Conservation (phyloP, 2,329 filamentous ascomycete genomes). For the Ophiostoma pallidulum region DNA sequence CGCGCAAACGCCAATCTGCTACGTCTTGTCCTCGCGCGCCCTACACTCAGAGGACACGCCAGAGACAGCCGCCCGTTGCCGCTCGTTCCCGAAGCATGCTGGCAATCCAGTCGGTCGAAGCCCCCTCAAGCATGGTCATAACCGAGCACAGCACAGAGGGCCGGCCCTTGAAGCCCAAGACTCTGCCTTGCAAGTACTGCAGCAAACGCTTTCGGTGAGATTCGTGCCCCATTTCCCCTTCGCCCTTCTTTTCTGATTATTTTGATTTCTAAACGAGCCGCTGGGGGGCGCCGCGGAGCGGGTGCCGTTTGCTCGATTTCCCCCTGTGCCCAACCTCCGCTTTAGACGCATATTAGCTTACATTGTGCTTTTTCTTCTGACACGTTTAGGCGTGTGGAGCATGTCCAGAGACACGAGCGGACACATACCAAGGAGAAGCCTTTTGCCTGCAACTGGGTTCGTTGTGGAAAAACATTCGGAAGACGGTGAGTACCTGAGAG, state of each 20-base stretch:
- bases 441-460: slow-evolving; percentile 49
- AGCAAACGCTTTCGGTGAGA: slow-evolving; percentile 53
- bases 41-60: not conserved
- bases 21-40: not conserved
- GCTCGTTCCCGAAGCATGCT: slow-evolving; percentile 31
- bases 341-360: slow-evolving; percentile 29
- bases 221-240: not conserved
- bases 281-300: too few species aligned
- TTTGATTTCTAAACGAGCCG: not conserved
- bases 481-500: slow-evolving; percentile 46
- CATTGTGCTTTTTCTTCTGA: slow-evolving; percentile 23
- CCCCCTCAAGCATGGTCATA: slow-evolving; percentile 28
- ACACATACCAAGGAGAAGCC: slow-evolving; percentile 59
- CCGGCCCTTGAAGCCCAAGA: slow-evolving; percentile 52
- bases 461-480: slow-evolving; percentile 54
- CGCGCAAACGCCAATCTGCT: not conserved
- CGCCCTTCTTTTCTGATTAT: not conserved
- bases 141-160: slow-evolving; percentile 40
- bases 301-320: slow-evolving; percentile 14
- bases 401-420: slow-evolving; percentile 54
- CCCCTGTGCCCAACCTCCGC: slow-evolving; percentile 19
- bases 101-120: slow-evolving; percentile 44
- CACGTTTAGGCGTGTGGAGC: slow-evolving; percentile 48
- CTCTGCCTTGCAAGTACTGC: slow-evolving; percentile 53
- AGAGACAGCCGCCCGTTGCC: not conserved